These are phyloP conservation scores for Tripidium arundinaceum DNA, from an alignment of 202 grass and related monocot species.

Conservation along the genomic window DNA sequence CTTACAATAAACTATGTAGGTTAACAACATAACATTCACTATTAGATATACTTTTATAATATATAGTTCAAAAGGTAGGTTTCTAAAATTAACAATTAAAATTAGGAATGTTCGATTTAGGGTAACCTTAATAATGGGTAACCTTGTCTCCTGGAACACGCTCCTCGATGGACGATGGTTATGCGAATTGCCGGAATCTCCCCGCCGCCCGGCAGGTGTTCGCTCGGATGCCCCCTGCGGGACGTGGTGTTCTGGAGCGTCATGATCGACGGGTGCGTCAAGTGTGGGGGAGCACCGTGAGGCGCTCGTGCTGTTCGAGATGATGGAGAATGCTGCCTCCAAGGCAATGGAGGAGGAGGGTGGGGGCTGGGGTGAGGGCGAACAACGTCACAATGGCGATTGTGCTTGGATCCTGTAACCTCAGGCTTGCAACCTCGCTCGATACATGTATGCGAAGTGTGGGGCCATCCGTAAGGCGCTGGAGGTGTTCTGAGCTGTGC, in stretches of 20 bases:
- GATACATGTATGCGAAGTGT: conserved; percentile 62
- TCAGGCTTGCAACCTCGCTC: conserved; percentile 39
- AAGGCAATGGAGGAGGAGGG: background rate
- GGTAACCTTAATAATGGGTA: no score
- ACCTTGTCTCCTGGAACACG: conserved; percentile 52
- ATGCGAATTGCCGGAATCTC: conserved; percentile 50
- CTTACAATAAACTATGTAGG: no score
- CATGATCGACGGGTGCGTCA: no score
- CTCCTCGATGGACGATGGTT: conserved; percentile 39
- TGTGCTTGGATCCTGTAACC: no score
- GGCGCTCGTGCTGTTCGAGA: conserved; percentile 25
- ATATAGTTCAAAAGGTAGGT: no score
- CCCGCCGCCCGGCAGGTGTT: conserved; percentile 27
- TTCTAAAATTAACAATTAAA: no score
- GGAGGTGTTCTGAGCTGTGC: conserved; percentile 28
- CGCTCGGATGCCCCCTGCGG: background rate
- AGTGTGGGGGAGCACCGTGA: no score
- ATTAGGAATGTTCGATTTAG: no score
- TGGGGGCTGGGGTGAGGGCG: conserved; percentile 19
- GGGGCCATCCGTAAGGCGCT: no score
- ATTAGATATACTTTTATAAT: no score
- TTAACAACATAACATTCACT: no score
- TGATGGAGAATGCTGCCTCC: conserved; percentile 11
- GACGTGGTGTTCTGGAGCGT: conserved; percentile 23
- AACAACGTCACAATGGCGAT: conserved; percentile 32